These are phyloP conservation scores for Strobilomyces echinocephalus DNA, from an alignment of 768 basidiomycete species.

Conservation along the genomic window DNA sequence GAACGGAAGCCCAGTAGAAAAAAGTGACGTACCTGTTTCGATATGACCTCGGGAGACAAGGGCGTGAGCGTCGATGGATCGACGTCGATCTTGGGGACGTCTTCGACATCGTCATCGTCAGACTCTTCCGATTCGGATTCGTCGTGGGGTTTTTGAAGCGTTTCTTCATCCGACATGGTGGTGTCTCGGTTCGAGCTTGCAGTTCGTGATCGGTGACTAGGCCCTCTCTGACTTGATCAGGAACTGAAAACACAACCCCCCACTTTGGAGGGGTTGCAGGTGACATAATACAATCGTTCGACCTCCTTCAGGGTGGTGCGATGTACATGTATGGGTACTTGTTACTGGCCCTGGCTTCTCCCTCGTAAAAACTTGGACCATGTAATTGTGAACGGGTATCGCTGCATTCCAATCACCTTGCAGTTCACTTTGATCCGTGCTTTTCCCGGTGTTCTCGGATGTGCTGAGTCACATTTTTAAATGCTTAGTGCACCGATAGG, in stretches of 20 bases:
- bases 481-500: background rate
- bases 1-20: background rate
- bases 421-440: background rate
- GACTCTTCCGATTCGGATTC: conserved; percentile 73
- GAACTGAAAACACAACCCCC: conserved; percentile 6
- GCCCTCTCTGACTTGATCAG: conserved; percentile 10
- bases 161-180: conserved; percentile 67
- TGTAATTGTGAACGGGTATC: background rate
- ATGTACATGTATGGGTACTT: background rate
- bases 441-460: no score
- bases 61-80: conserved; percentile 82
- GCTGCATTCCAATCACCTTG: background rate
- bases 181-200: conserved; percentile 3
- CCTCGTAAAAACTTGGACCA: background rate
- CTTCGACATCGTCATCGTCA: conserved; percentile 48
- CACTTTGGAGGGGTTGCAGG: background rate
- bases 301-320: background rate
- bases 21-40: conserved; percentile 68
- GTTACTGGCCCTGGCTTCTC: conserved; percentile 3
- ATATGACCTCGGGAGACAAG: conserved; percentile 84
- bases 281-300: conserved; percentile 15
- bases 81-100: conserved; percentile 64
- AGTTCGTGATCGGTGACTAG: conserved; percentile 12
- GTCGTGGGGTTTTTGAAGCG: conserved; percentile 54
- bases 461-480: no score